Evolutionary conservation across 169 alveolate genomes (phyloP), one percentile per base, ranked within the genome.

Genomic region (Plasmodium yoelii): DNA sequence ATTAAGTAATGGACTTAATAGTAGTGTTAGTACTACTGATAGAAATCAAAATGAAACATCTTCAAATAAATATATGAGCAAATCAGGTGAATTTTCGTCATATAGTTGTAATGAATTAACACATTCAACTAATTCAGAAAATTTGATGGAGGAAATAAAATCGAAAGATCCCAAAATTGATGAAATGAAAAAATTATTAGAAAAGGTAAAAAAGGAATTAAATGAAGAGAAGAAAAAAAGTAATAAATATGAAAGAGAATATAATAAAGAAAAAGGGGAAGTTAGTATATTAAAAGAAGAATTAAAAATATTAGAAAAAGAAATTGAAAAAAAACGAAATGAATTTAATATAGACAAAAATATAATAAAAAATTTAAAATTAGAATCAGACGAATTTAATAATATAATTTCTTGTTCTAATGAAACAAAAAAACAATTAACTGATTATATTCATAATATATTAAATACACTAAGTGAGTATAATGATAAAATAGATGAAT

Each of bases 311-410:
- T 80, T 80, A 67, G 90, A 80, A 80, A 65, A 67, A 80, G 47
- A 80, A 42, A 80, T 80, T 9, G 42, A 64, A 34, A 51, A 12
- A 34, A 80, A 80, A 15, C 44, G 68, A 55, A 65, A 64, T 19
- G 90, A 80, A 80, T 80, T 67, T 67, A 42, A 51, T 26, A 28
- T 80, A 39, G 68, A 67, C 61, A 67, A 67, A 42, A 65, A 80
- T 80, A 80, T 82, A 22, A 67, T 80, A 65, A 80, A 80, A 19
- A 80, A 39, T 80, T 60, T 80, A 13, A 80, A 80, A 61, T 80
- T 80, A 56, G 90, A 80, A 59, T 80, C 90, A 55, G 90, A 55
- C 51, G 90, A 80, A 67, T 80, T 80, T 61, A 80, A 67, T 80
- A 61, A 80, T 60, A 55, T 55, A 5, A 80, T 80, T n/a, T 46